Evolutionary conservation across 208 protist species (phyloP), one percentile per base, ranked within the genome.

Genomic region (Leishmania amazonensis): DNA sequence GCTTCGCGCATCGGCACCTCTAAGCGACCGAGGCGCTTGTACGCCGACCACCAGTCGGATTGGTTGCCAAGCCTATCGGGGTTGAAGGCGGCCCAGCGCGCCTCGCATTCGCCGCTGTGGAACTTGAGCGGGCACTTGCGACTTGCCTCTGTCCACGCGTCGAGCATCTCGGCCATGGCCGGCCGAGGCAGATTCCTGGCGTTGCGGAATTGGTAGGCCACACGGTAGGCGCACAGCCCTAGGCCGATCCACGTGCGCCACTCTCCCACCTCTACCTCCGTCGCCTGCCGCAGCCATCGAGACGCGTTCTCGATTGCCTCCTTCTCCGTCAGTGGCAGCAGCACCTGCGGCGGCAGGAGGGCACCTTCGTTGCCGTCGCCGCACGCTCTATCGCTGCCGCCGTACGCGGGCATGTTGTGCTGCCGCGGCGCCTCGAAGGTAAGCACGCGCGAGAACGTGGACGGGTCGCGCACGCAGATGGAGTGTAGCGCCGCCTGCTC

Each of bases 231-330:
- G 64, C 86, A 91, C 19, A 97, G 85, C 17, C 94, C 94, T 15
- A 97, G 87, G 8, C 87, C 81, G 71, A 97, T 94, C 93, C 94
- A 97, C 19, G 83, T 83, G 49, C 92, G 91, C 94, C 94, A 97
- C 84, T 97, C 92, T 9, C 77, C 85, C 73, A 96, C 94, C 77
- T 97, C 91, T 58, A 81, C 77, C 83, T 95, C 92, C 19, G 83
- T 90, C 31, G 92, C 92, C 40, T 86, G 76, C 31, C 91, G 89
- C 73, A 97, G 81, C 93, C 94, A 97, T 4, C 77, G 78, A 1
- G 91, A 90, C 24, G 89, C 94, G 71, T 81, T 96, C 47, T 87
- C 87, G 11, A 96, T 76, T 1, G 94, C 94, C 85, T 97, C 94
- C 17, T 79, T 76, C 83, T 93, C 90, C 17, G 93, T 96, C 1